Conservation (phyloP, 331 rosid genomes). For the Malus hybrid region DNA sequence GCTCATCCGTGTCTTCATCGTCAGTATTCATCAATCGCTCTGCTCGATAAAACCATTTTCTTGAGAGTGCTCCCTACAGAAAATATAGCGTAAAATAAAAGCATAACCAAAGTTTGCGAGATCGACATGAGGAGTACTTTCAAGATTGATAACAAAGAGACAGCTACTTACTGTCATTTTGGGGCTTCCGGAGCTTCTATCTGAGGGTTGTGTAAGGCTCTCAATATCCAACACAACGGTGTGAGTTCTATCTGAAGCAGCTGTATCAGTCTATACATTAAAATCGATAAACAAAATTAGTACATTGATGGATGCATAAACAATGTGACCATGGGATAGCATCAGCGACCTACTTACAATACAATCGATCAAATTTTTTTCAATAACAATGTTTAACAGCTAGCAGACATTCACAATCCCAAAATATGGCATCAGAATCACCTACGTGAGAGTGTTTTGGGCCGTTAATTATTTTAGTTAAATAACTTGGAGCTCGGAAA, state of each 20-base stretch:
- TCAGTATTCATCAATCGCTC: not conserved
- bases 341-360: not conserved
- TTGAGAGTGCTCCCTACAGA: constrained; percentile 16
- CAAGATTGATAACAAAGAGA: not conserved
- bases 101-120: not conserved
- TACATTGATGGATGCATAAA: not conserved
- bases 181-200: constrained; percentile 19
- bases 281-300: not conserved
- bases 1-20: constrained; percentile 12
- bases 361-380: not conserved
- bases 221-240: constrained; percentile 19
- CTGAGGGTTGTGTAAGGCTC: constrained; percentile 17
- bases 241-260: not conserved
- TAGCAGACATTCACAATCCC: not conserved
- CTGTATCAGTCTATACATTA: not conserved
- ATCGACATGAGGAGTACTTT: not conserved
- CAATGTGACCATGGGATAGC: not conserved
- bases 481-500: no score
- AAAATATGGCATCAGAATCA: not conserved
- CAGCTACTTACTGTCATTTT: constrained; percentile 15
- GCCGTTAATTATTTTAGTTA: not conserved
- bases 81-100: not conserved
- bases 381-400: not conserved
- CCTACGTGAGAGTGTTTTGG: not conserved
- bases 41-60: constrained; percentile 16